Evolutionary conservation across 2,329 filamentous ascomycete species (phyloP), one percentile per base, ranked within the genome.

Genomic region (Aureobasidium uvarum): DNA sequence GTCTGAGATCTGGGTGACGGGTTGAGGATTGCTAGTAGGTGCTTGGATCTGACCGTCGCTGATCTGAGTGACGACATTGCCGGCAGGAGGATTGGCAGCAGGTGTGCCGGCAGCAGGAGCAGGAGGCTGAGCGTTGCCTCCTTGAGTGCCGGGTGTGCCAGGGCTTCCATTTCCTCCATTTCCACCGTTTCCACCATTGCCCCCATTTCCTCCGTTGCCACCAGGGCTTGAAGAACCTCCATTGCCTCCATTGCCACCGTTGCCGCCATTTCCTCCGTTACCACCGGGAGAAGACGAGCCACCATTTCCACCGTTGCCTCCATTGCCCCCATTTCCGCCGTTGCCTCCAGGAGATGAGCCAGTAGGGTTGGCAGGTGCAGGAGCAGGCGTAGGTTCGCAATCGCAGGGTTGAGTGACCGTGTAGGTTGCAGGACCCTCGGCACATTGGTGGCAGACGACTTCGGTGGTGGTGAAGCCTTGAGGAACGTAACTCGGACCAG

Each of bases 381-480:
- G 51, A 18, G 69, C 62, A 48, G 72, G 72, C 48, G 71, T 71
- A 13, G 73, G 70, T 43, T 72, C 69, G 67, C 73, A 75, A 31
- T 70, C 72, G 69, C 75, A 77, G 51, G 74, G 75, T 68, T 74
- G 71, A 43, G 74, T 77, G 67, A 76, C 69, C 14, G 74, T 77
- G 59, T 75, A 72, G 28, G 70, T 65, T 13, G 71, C 64, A 20
- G 74, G 71, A 66, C 70, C 68, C 48, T 70, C 70, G 65, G 73
- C 76, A 36, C 68, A 68, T 28, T 69, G 70, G n/a, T 68, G 67
- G 71, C 75, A 77, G 10, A 72, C 68, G 67, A 72, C 72, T 50
- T 72, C 71, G 20, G 71, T 74, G 52, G 73, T 71, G 18, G 74
- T 76, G 69, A 74, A 76, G 67, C 73, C 74, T 46, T 71, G 71